phyloP scores from a whole-genome alignment of 768 basidiomycete species.

The Xerocomellus amylosporus region DNA sequence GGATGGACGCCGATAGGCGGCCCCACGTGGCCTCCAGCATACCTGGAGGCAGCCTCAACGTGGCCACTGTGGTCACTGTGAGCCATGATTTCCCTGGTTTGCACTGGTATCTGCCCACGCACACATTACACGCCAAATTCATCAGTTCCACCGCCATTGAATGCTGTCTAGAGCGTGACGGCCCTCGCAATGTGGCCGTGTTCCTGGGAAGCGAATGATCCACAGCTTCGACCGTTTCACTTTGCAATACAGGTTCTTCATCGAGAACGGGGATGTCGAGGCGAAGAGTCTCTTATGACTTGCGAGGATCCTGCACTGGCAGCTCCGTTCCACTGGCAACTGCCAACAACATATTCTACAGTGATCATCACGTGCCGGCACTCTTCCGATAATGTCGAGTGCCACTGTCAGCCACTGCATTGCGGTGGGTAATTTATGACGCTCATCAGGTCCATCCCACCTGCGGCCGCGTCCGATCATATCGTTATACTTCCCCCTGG shows the following conservation, averaged over 20 bases:
- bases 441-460: background rate
- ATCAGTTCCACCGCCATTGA: constrained; percentile 5
- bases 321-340: background rate
- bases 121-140: constrained; percentile 8
- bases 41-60: background rate
- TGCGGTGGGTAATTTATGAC: constrained; percentile 5
- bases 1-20: background rate
- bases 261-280: constrained; percentile 2
- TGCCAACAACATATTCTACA: background rate
- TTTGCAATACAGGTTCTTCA: background rate
- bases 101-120: constrained; percentile 5
- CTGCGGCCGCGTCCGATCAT: constrained; percentile 1
- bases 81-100: background rate
- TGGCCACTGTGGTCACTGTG: background rate
- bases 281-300: background rate
- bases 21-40: background rate
- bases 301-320: constrained; percentile 4
- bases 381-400: constrained; percentile 6
- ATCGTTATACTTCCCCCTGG: constrained; percentile 1
- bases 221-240: constrained; percentile 1
- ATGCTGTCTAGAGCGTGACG: background rate
- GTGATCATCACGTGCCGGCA: background rate
- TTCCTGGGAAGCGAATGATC: constrained; percentile 1
- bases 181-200: background rate
- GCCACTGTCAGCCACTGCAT: background rate